Conservation (phyloP, 2,329 filamentous ascomycete genomes). For the Hypoxylon sp. region DNA sequence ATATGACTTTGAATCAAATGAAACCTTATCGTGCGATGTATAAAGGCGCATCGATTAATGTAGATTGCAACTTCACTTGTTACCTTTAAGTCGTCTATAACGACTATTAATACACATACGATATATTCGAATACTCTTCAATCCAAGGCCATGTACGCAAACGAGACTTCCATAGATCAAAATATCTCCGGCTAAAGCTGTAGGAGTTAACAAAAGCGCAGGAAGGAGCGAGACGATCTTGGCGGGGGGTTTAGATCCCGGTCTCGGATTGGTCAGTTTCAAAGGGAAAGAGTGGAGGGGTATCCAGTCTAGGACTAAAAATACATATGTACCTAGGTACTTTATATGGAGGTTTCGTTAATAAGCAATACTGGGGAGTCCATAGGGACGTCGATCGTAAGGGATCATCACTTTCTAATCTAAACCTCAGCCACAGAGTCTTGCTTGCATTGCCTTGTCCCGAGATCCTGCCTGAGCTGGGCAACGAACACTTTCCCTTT, state of each 20-base stretch:
- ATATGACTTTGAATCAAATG: no score
- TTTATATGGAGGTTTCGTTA: no score
- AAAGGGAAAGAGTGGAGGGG: neutral
- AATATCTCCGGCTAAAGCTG: no score
- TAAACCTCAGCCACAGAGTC: slow-evolving; percentile 27
- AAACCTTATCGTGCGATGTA: no score
- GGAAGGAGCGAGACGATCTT: neutral
- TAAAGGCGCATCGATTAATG: no score
- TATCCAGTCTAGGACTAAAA: neutral
- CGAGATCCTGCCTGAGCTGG: slow-evolving; percentile 4
- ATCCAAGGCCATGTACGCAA: neutral
- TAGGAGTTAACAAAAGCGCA: neutral
- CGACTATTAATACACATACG: neutral
- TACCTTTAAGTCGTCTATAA: neutral
- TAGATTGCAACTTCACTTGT: neutral
- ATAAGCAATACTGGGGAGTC: no score
- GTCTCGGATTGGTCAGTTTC: neutral
- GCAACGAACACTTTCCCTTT: slow-evolving; percentile 13
- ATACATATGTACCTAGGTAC: no score
- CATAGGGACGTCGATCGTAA: neutral
- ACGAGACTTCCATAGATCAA: no score
- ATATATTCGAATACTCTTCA: neutral
- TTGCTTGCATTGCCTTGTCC: slow-evolving; percentile 15
- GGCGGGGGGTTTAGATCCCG: neutral
- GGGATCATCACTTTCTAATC: slow-evolving; percentile 26